phyloP scores from a whole-genome alignment of 805 yeast species.

The Pichia paraexigua region DNA sequence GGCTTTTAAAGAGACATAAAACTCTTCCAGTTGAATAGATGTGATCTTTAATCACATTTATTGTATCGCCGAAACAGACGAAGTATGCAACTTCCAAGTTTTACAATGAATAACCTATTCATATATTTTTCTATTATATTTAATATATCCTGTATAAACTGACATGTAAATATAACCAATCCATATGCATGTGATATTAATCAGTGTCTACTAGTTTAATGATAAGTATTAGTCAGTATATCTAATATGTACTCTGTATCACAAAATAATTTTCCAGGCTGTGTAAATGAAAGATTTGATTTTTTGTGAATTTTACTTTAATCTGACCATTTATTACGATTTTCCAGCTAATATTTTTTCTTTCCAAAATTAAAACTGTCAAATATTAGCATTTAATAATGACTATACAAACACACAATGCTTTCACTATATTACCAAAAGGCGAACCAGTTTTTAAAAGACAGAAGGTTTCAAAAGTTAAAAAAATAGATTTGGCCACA shows the following conservation, averaged over 20 bases:
- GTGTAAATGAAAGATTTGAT: not conserved
- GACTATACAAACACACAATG: not conserved
- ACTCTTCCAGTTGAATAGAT: conserved; percentile 42
- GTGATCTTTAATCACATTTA: not conserved
- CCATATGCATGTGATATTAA: too few species aligned
- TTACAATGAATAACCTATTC: not conserved
- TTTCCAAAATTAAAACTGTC: not conserved
- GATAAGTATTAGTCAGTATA: too few species aligned
- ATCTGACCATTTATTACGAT: not conserved
- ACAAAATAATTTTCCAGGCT: conserved; percentile 4
- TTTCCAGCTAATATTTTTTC: not conserved
- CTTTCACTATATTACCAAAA: not conserved
- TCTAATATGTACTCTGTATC: too few species aligned
- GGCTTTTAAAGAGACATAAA: conserved; percentile 46
- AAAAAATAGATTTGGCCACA: not conserved
- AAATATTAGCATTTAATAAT: not conserved
- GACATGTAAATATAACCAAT: conserved; percentile 2
- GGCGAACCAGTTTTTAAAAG: not conserved
- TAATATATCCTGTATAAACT: not conserved
- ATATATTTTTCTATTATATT: not conserved
- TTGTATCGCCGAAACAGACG: too few species aligned
- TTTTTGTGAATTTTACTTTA: not conserved
- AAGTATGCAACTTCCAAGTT: not conserved
- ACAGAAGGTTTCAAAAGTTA: not conserved
- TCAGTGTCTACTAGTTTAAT: too few species aligned